phyloP scores from a whole-genome alignment of 495 filamentous ascomycete species.

The Podospora fimiseda region DNA sequence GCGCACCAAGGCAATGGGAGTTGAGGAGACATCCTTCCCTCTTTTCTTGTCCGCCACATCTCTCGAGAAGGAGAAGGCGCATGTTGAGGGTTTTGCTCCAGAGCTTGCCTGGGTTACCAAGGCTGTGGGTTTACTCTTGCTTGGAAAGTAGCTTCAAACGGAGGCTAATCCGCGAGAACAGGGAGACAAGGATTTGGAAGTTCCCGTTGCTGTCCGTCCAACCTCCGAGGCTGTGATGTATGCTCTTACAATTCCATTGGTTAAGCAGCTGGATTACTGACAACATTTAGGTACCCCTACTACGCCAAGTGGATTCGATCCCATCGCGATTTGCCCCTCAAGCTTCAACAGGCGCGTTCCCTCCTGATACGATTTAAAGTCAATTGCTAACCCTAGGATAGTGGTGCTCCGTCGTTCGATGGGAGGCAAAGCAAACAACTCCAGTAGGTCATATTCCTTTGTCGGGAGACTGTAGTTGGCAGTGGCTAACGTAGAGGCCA shows the following conservation, averaged over 20 bases:
- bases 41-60: slow-evolving; percentile 89
- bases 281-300: background rate
- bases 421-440: slow-evolving; percentile 97
- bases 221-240: slow-evolving; percentile 94
- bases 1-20: slow-evolving; percentile 79
- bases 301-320: slow-evolving; percentile 73
- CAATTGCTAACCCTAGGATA: slow-evolving; percentile 57
- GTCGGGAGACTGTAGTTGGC: background rate
- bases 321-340: slow-evolving; percentile 85
- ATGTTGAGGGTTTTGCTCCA: slow-evolving; percentile 94
- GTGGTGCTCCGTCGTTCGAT: slow-evolving; percentile 96
- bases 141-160: background rate
- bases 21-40: slow-evolving; percentile 92
- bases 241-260: slow-evolving; percentile 36
- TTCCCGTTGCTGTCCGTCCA: slow-evolving; percentile 90
- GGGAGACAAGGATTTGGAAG: slow-evolving; percentile 84
- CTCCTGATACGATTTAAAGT: background rate
- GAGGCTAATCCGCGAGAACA: slow-evolving; percentile 30
- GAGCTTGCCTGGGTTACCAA: slow-evolving; percentile 99
- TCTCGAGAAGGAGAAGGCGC: slow-evolving; percentile 88
- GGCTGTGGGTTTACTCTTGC: slow-evolving; percentile 37
- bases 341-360: background rate
- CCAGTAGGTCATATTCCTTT: slow-evolving; percentile 32
- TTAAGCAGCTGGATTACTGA: background rate
- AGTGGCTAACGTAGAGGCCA: background rate